A percentile compares a stretch with the other conserved stretches of the same genome.
Evolutionary conservation across 2,329 filamentous ascomycete genomes (phyloP).

Genomic region (Paracorniculantispora psalliotae): DNA sequence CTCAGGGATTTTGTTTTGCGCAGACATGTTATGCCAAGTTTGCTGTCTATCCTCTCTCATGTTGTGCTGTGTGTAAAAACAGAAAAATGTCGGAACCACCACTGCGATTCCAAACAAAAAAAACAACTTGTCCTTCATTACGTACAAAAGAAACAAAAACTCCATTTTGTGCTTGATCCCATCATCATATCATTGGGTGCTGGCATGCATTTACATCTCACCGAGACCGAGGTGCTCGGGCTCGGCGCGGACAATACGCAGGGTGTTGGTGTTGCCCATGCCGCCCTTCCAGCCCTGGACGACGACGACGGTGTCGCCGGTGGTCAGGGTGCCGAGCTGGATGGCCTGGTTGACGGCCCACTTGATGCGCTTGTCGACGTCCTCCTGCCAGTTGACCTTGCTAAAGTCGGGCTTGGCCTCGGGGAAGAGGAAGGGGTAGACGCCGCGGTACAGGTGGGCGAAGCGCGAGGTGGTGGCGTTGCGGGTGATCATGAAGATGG

Average conservation of each 20-base stretch:
- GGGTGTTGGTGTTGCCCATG: slow-evolving; percentile 86
- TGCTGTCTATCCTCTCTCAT: neutral
- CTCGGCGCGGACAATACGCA: slow-evolving; percentile 59
- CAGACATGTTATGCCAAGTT: neutral
- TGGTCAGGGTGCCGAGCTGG: slow-evolving; percentile 68
- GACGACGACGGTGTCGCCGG: slow-evolving; percentile 72
- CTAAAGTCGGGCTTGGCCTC: slow-evolving; percentile 93
- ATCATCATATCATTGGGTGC: neutral
- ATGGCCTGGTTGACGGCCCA: slow-evolving; percentile 90
- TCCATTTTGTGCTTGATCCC: slow-evolving; percentile 2
- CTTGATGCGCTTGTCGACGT: slow-evolving; percentile 95
- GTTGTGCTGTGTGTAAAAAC: neutral
- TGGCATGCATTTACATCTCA: slow-evolving; percentile 24
- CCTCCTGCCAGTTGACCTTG: slow-evolving; percentile 94
- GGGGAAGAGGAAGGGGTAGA: slow-evolving; percentile 94
- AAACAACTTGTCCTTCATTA: slow-evolving; percentile 3
- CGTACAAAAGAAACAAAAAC: slow-evolving; percentile 11
- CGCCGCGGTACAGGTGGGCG: slow-evolving; percentile 91
- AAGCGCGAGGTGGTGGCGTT: slow-evolving; percentile 80
- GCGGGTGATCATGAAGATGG: slow-evolving; percentile 98
- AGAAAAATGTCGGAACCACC: too few species aligned
- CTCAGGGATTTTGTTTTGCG: neutral
- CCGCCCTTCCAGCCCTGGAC: slow-evolving; percentile 90
- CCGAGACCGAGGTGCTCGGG: slow-evolving; percentile 54
- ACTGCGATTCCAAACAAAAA: too few species aligned